Percentiles rank a stretch among this genome's conserved stretches.
phyloP scores from a whole-genome alignment of 202 grass and related monocot species.

The Panicum hallii region DNA sequence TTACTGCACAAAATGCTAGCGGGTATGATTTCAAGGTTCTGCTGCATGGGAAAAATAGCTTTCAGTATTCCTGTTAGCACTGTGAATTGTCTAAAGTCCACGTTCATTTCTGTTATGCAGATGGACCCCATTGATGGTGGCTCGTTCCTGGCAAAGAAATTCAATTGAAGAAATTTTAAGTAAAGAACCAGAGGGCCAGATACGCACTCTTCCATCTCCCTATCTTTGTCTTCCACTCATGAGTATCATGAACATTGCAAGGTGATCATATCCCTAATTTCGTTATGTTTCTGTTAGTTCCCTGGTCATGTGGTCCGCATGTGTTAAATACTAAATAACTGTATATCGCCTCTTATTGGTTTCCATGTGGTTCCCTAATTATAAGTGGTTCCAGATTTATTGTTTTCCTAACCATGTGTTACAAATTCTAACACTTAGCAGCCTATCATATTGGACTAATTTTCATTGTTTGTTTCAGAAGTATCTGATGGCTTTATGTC shows the following conservation, averaged over 20 bases:
- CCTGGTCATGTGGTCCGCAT: background rate
- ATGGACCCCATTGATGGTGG: constrained; percentile 84
- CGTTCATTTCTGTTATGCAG: constrained; percentile 54
- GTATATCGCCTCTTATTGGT: background rate
- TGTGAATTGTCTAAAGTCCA: constrained; percentile 40
- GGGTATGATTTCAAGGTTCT: constrained; percentile 59
- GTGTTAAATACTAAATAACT: constrained; percentile 10
- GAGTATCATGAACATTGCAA: constrained; percentile 89
- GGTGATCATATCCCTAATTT: constrained; percentile 49
- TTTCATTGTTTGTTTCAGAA: background rate
- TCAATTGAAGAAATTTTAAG: constrained; percentile 73
- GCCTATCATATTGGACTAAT: background rate
- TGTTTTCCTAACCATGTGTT: constrained; percentile 13
- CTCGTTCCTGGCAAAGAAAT: constrained; percentile 81
- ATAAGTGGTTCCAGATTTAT: background rate
- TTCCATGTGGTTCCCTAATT: background rate
- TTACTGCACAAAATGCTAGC: constrained; percentile 65
- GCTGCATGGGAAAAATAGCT: constrained; percentile 25
- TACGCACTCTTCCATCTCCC: constrained; percentile 68
- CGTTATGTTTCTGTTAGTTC: background rate
- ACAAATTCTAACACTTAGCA: constrained; percentile 3
- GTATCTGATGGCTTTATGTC: constrained; percentile 6
- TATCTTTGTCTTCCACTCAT: constrained; percentile 87
- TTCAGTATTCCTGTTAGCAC: background rate
- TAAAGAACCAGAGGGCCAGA: constrained; percentile 49